These are phyloP conservation scores for Suillus clintonianus DNA, from an alignment of 768 basidiomycete genomes.

Conservation along the genomic window DNA sequence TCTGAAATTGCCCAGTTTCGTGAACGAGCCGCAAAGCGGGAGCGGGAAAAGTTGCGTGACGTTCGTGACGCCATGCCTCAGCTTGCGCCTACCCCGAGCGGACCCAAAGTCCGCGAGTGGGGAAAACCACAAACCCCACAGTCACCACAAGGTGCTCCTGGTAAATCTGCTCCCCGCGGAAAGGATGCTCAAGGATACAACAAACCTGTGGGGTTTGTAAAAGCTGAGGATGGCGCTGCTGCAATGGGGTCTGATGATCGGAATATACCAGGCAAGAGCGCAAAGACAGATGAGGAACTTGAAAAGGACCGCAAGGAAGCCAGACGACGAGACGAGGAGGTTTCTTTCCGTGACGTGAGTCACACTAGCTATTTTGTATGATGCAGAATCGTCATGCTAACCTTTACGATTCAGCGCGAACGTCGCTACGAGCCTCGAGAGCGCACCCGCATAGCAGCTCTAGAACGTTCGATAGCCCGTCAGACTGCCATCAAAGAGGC, in stretches of 20 bases:
- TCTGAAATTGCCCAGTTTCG: slow-evolving; percentile 97
- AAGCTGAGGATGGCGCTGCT: slow-evolving; percentile 53
- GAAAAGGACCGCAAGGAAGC: slow-evolving; percentile 81
- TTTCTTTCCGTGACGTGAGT: slow-evolving; percentile 85
- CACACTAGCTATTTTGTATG: neutral
- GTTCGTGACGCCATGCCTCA: slow-evolving; percentile 59
- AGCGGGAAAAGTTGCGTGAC: slow-evolving; percentile 86
- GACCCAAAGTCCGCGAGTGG: slow-evolving; percentile 80
- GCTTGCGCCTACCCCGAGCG: slow-evolving; percentile 52
- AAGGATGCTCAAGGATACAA: slow-evolving; percentile 75
- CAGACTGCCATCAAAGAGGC: slow-evolving; percentile 72
- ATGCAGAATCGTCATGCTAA: slow-evolving; percentile 2
- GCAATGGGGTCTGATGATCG: slow-evolving; percentile 37
- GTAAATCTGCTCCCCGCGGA: slow-evolving; percentile 51
- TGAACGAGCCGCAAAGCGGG: slow-evolving; percentile 88
- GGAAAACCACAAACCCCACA: slow-evolving; percentile 52
- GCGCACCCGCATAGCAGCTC: slow-evolving; percentile 71
- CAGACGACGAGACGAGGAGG: slow-evolving; percentile 76
- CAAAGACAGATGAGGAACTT: slow-evolving; percentile 85
- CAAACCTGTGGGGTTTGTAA: slow-evolving; percentile 84
- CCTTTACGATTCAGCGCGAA: slow-evolving; percentile 62
- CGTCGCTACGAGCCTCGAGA: slow-evolving; percentile 93
- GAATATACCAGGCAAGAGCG: slow-evolving; percentile 33
- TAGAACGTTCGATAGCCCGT: slow-evolving; percentile 76
- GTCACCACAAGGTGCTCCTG: slow-evolving; percentile 35